A percentile compares a stretch with the other conserved stretches of the same genome.
Evolutionary conservation across 805 yeast genomes (phyloP).

Genomic region (Phaffomyces opuntiae): DNA sequence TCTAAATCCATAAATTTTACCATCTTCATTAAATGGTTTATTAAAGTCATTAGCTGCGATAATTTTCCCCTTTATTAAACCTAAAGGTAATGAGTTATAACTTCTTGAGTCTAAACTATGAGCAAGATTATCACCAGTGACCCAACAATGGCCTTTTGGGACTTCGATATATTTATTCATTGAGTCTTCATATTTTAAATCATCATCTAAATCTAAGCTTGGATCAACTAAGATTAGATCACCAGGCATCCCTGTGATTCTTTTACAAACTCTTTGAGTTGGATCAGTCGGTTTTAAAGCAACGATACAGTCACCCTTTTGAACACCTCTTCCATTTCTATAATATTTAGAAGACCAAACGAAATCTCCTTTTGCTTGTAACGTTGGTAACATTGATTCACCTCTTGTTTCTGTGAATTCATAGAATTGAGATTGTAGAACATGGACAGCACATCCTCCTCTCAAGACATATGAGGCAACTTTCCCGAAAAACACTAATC

Average conservation of each 20-base stretch:
- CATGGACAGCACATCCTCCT: conserved; percentile 60
- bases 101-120: conserved; percentile 86
- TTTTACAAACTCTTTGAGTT: conserved; percentile 76
- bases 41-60: conserved; percentile 59
- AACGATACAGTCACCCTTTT: conserved; percentile 82
- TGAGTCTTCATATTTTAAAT: conserved; percentile 16
- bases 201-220: conserved; percentile 32
- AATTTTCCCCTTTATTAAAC: conserved; percentile 78
- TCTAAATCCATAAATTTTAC: conserved; percentile 46
- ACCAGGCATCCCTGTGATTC: conserved; percentile 96
- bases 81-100: conserved; percentile 88
- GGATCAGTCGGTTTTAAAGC: conserved; percentile 90
- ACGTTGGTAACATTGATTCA: conserved; percentile 92
- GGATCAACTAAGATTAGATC: conserved; percentile 82
- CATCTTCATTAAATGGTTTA: conserved; percentile 34
- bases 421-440: conserved; percentile 57
- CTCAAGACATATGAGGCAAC: conserved; percentile 27
- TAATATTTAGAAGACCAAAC: conserved; percentile 67
- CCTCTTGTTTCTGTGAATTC: conserved; percentile 83
- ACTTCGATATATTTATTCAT: conserved; percentile 55
- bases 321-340: conserved; percentile 55
- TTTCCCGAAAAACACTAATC: conserved; percentile 16
- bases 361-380: conserved; percentile 66
- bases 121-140: conserved; percentile 88
- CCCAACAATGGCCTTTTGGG: conserved; percentile 96